Base-by-base conservation (phyloP, 257 asterid genomes). In the Ehretia macrophylla region DNA sequence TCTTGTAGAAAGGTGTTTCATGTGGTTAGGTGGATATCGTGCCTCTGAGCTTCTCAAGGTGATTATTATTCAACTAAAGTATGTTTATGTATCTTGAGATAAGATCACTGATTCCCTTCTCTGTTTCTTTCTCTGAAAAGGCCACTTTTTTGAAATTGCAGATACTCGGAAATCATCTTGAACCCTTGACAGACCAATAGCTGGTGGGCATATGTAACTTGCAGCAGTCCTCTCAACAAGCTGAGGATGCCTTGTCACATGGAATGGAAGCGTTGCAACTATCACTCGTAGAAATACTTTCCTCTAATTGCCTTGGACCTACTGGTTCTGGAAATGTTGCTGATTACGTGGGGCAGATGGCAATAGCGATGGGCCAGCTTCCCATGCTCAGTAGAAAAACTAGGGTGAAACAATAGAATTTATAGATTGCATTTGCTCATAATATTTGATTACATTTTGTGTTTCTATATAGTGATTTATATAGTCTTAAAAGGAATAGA, bases 1-100 rank as follows among this genome's bases (percentile, higher is more conserved):
- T 59, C 97, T 95, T 0, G 88, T 85, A 0, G 99, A 93, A 50
- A 77, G 99, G 67, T 89, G 99, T 69, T 89, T 89, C 79, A 85
- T 93, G 92, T 93, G 99, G 99, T 73, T 93, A 61, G 99, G 99
- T 11, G 99, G 99, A 17, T 89, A 89, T 60, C 94, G 96, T 35
- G 83, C 86, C 23, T 93, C 97, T 0, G 97, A 88, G 64, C 67
- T 92, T 65, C 97, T 92, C 68, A 88, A 88, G 94, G 99, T 88
- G 23, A 56, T 14, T 58, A 17, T 39, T 16, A 1, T 19, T 35
- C 61, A 27, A 6, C 35, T 27, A 6, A 27, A 27, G 35, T 3
- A 27, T 27, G 35, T 6, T 27, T 27, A 1, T 27, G 35, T 3
- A 27, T 27, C 35, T 27, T 6, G 35, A 6, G 35, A 27, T n/a